Evolutionary conservation across 257 asterid genomes (phyloP), one percentile per base, ranked within the genome.

Genomic region (Salvia hispanica): DNA sequence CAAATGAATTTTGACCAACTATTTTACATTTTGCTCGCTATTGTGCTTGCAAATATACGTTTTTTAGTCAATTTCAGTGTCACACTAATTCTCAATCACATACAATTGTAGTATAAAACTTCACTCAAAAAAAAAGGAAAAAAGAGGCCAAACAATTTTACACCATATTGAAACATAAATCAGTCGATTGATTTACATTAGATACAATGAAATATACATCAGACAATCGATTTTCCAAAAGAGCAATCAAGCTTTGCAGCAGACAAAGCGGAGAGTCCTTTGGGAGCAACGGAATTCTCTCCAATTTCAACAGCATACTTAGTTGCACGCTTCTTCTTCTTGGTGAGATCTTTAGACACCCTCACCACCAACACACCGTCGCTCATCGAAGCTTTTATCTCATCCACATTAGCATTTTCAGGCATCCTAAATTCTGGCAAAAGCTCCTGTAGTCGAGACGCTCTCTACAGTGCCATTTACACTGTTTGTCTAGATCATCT

Each of bases 321-420:
- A 67, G 45, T 63, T 3, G 5, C 64, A 45, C 71, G 80, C 70
- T 51, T 77, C 57, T 61, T 72, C 69, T 69, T 72, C 73, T 69
- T 74, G 56, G 34, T 45, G 25, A 9, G 33, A 28, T 79, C 81
- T 52, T 82, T 82, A 21, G 77, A 74, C 79, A 82, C 83, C 9
- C 58, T 79, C 56, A 82, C 81, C 4, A 69, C 73, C 67, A 82
- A 65, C 58, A 79, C 81, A 11, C 84, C 87, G 8, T 82, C 83
- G 8, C 74, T 78, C 87, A 79, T 79, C 8, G 79, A 77, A 6
- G 84, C 84, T 4, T 21, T 72, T 6, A 82, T 72, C 58, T 72
- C 64, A 53, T 82, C 83, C 46, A 72, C 83, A 69, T 51, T 0
- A 4, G 65, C 82, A 45, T 82, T 74, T 12, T 82, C 87, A 58